Evolutionary conservation across 177 flowering plant genomes (phyloP).

Genomic region (Vitis hybrid): DNA sequence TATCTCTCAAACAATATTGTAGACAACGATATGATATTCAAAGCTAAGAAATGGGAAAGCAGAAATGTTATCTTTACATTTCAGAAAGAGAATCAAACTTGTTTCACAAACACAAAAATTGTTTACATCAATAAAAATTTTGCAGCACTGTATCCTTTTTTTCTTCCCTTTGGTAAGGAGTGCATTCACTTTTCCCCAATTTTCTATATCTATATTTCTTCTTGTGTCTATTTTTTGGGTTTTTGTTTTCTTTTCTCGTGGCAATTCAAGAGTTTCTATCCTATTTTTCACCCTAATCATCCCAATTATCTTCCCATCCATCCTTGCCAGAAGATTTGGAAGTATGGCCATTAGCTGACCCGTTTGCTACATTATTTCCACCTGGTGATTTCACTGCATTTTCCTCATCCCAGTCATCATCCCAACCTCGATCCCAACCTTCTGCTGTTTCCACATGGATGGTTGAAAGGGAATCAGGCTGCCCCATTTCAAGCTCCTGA

Average conservation of each 20-base stretch:
- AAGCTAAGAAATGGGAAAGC: no score
- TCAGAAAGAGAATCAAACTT: no score
- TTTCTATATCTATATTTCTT: background rate
- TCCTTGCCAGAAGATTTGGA: slow-evolving; percentile 12
- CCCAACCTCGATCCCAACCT: slow-evolving; percentile 37
- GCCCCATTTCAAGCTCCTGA: slow-evolving; percentile 37
- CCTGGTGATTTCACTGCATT: slow-evolving; percentile 11
- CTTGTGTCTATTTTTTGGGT: background rate
- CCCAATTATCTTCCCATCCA: slow-evolving; percentile 27
- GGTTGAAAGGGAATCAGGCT: slow-evolving; percentile 20
- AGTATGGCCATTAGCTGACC: slow-evolving; percentile 12
- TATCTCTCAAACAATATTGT: no score
- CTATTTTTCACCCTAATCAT: slow-evolving; percentile 23
- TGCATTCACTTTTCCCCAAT: background rate
- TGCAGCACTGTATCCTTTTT: no score
- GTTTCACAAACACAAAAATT: background rate
- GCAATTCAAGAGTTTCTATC: slow-evolving; percentile 1
- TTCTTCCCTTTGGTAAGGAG: no score
- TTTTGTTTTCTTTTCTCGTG: background rate
- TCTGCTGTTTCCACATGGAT: slow-evolving; percentile 22
- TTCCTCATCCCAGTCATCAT: slow-evolving; percentile 29
- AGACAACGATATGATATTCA: no score
- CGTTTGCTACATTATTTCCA: slow-evolving; percentile 15
- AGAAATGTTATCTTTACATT: no score
- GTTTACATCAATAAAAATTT: background rate